These are phyloP conservation scores for Neocatenulostroma microsporum DNA, from an alignment of 2,329 filamentous ascomycete genomes.

Conservation along the genomic window DNA sequence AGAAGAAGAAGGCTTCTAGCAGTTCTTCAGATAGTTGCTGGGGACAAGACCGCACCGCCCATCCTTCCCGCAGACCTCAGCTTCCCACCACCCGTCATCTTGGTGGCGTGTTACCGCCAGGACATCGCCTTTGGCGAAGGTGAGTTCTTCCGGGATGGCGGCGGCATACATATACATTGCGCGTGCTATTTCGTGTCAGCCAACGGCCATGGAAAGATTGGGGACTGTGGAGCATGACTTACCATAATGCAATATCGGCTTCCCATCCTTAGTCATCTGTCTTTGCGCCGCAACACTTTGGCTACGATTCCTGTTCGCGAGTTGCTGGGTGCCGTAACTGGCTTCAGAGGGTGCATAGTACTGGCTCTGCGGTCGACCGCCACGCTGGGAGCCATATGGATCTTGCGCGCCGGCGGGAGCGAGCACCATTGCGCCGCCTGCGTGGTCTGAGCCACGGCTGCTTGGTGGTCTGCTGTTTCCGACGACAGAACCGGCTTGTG, in stretches of 20 bases:
- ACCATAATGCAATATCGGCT: conserved; percentile 90
- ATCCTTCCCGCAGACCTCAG: conserved; percentile 68
- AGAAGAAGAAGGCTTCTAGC: conserved; percentile 29
- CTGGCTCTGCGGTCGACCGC: conserved; percentile 38
- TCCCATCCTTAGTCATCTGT: conserved; percentile 77
- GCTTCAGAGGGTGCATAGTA: conserved; percentile 35
- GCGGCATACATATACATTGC: conserved; percentile 92
- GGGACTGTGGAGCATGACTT: conserved; percentile 40
- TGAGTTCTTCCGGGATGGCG: conserved; percentile 89
- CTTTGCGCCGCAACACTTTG: conserved; percentile 83
- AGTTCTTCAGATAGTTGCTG: conserved; percentile 59
- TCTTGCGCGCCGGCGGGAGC: conserved; percentile 34
- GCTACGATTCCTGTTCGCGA: conserved; percentile 50
- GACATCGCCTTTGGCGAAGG: conserved; percentile 86
- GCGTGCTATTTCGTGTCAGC: conserved; percentile 53
- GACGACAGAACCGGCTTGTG: conserved; percentile 25
- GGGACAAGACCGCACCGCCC: conserved; percentile 53
- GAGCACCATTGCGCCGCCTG: conserved; percentile 33
- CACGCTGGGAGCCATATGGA: conserved; percentile 33
- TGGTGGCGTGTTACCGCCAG: conserved; percentile 82
- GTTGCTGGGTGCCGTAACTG: conserved; percentile 27
- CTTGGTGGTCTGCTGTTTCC: conserved; percentile 35
- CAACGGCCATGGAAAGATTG: conserved; percentile 1
- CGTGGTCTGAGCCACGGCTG: conserved; percentile 33
- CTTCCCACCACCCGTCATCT: conserved; percentile 99